Percentiles rank a stretch among this genome's conserved stretches.
Conservation (phyloP, 805 yeast genomes). For the Starmerella gropengiesseri region DNA sequence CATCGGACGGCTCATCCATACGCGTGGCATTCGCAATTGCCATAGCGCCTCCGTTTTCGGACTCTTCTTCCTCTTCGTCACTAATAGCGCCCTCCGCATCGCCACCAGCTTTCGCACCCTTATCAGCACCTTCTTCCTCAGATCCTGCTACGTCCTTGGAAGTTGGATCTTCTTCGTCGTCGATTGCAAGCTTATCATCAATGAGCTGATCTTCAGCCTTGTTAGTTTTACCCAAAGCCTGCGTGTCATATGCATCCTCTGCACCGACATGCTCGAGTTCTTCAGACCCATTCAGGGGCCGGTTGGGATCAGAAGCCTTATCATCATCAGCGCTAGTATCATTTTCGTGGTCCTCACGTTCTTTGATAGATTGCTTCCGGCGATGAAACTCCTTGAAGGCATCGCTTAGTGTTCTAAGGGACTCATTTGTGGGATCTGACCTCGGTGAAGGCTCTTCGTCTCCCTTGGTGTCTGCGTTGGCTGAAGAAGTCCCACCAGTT, state of each 20-base stretch:
- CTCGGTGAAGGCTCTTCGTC: constrained; percentile 45
- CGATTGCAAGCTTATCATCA: constrained; percentile 39
- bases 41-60: constrained; percentile 22
- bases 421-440: constrained; percentile 34
- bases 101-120: constrained; percentile 26
- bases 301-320: constrained; percentile 37
- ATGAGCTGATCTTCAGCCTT: constrained; percentile 67
- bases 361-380: constrained; percentile 68
- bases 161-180: constrained; percentile 28
- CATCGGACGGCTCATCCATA: background rate
- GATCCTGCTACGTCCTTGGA: constrained; percentile 23
- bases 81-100: constrained; percentile 26
- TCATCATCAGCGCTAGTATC: constrained; percentile 22
- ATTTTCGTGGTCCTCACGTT: constrained; percentile 43
- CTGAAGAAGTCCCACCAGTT: constrained; percentile 45
- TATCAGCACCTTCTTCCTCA: constrained; percentile 22
- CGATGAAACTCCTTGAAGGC: constrained; percentile 83
- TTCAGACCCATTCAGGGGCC: constrained; percentile 29
- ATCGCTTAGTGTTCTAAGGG: constrained; percentile 83
- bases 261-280: constrained; percentile 47
- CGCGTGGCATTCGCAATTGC: constrained; percentile 24
- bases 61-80: constrained; percentile 17
- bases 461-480: constrained; percentile 41
- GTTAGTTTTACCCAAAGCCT: constrained; percentile 84
- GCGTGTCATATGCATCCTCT: constrained; percentile 67